phyloP scores from a whole-genome alignment of 345 rosid species.

The Bretschneidera sinensis region DNA sequence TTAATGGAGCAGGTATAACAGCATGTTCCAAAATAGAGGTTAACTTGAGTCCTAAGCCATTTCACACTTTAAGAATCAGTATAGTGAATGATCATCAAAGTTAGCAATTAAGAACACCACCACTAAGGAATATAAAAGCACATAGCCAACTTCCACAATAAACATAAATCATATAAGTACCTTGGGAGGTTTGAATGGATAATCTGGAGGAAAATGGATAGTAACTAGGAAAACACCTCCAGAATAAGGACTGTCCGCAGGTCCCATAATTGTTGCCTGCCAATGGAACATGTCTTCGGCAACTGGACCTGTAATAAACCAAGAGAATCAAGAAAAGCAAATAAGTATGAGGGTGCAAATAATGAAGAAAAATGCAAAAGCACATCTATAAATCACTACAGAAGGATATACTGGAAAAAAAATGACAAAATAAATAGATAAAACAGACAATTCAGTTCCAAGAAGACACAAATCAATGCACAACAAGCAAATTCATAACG shows the following conservation, averaged over 20 bases:
- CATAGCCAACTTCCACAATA: too few relatives aligned
- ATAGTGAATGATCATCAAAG: too few relatives aligned
- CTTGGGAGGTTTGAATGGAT: constrained; percentile 85
- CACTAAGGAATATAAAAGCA: too few relatives aligned
- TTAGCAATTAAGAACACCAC: too few relatives aligned
- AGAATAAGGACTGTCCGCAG: constrained; percentile 74
- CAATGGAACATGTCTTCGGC: constrained; percentile 89
- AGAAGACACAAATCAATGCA: too few relatives aligned
- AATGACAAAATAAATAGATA: too few relatives aligned
- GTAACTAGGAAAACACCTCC: constrained; percentile 81
- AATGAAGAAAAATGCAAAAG: background rate
- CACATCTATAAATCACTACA: background rate
- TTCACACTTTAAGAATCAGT: too few relatives aligned
- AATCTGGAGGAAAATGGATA: constrained; percentile 75
- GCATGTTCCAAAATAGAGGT: too few relatives aligned
- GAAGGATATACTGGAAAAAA: too few relatives aligned
- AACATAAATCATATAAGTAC: constrained; percentile 14
- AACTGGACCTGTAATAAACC: constrained; percentile 52
- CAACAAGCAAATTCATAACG: too few relatives aligned
- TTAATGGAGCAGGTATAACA: background rate
- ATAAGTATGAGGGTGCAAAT: background rate
- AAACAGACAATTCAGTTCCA: too few relatives aligned
- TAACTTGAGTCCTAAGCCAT: too few relatives aligned
- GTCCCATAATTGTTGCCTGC: constrained; percentile 89
- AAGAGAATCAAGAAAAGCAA: background rate